Conservation (phyloP, 2,329 filamentous ascomycete genomes). For the Aspergillus piperis region DNA sequence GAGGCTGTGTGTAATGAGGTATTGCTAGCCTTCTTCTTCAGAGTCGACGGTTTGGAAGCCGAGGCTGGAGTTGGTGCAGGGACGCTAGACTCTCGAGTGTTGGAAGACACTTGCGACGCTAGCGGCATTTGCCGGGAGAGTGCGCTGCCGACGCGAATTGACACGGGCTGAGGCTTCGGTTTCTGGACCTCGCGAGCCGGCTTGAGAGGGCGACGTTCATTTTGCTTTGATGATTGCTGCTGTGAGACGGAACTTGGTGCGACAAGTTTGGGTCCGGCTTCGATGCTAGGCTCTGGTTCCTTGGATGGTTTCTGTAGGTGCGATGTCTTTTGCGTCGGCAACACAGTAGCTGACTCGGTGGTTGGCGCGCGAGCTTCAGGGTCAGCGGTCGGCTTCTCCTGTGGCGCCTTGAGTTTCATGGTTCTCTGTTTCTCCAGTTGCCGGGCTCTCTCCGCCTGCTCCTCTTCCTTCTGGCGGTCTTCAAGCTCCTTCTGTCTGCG, state of each 20-base stretch:
- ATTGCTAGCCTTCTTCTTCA: conserved; percentile 68
- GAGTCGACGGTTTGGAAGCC: conserved; percentile 47
- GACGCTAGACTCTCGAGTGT: conserved; percentile 57
- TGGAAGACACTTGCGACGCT: conserved; percentile 56
- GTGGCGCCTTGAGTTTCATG: conserved; percentile 33
- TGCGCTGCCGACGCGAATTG: conserved; percentile 52
- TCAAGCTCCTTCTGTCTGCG: conserved; percentile 38
- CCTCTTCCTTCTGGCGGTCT: conserved; percentile 40
- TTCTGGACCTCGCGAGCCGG: conserved; percentile 49
- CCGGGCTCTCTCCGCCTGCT: conserved; percentile 23
- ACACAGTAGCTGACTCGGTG: conserved; percentile 17
- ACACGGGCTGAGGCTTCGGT: conserved; percentile 49
- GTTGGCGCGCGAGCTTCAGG: conserved; percentile 32
- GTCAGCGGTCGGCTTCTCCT: conserved; percentile 35
- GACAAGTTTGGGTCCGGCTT: conserved; percentile 30
- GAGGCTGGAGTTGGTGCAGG: conserved; percentile 47
- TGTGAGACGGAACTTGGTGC: conserved; percentile 26
- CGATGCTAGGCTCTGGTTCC: conserved; percentile 33
- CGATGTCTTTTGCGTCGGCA: conserved; percentile 30
- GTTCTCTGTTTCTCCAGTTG: conserved; percentile 39
- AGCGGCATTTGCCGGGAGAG: conserved; percentile 48
- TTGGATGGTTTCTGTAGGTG: conserved; percentile 32
- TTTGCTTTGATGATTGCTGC: conserved; percentile 32
- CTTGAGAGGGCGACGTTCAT: conserved; percentile 46
- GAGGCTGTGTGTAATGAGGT: conserved; percentile 60